Conservation (phyloP, 495 filamentous ascomycete species). For the Geoglossum glabrum region DNA sequence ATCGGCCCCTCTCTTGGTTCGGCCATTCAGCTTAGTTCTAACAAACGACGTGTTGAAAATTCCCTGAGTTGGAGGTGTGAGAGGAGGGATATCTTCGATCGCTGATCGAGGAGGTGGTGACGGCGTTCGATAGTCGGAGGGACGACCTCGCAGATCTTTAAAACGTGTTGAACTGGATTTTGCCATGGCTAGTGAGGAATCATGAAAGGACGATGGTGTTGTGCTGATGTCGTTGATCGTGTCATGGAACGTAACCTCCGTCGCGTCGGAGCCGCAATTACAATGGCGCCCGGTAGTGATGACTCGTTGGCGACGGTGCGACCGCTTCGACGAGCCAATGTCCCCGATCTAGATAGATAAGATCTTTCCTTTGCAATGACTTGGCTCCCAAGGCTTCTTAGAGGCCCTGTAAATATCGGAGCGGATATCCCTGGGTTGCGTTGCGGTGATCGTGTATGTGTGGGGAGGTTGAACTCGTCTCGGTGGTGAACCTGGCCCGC, state of each 20-base stretch:
- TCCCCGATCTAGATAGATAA: neutral
- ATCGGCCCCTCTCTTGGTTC: neutral
- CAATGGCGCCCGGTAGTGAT: neutral
- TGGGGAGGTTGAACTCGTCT: neutral
- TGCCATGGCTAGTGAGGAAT: neutral
- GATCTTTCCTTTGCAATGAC: neutral
- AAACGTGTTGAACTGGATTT: neutral
- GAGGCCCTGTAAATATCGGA: neutral
- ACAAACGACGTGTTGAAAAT: neutral
- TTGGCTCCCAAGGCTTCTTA: neutral
- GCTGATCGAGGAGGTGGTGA: constrained; percentile 4
- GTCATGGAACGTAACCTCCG: constrained; percentile 2
- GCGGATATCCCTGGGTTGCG: neutral
- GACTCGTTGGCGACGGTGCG: neutral
- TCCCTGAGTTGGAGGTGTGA: neutral
- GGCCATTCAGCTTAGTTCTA: neutral
- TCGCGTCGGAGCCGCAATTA: neutral
- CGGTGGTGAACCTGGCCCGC: neutral
- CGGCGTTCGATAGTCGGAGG: constrained; percentile 1
- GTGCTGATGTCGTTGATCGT: neutral
- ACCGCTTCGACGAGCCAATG: neutral
- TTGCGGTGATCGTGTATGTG: neutral
- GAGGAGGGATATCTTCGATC: constrained; percentile 5
- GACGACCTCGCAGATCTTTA: neutral
- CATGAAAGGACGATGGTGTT: neutral